phyloP scores from a whole-genome alignment of 805 yeast species.

The Barnettozyma vustinii region DNA sequence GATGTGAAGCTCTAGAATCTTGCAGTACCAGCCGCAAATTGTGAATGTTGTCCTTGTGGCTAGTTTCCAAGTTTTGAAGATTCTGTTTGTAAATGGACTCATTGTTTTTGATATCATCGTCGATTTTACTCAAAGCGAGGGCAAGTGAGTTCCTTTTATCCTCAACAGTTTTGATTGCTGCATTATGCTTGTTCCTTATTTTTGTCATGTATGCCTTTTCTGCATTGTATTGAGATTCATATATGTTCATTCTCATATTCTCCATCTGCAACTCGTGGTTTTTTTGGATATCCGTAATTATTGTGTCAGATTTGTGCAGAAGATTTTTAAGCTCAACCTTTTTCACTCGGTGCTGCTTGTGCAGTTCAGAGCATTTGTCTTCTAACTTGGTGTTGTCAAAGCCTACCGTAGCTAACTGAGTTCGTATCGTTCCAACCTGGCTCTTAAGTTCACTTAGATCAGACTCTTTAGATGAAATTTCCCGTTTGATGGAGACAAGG shows the following conservation, averaged over 20 bases:
- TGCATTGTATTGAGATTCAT: neutral
- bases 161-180: slow-evolving; percentile 4
- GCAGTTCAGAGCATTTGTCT: slow-evolving; percentile 16
- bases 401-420: slow-evolving; percentile 34
- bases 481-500: neutral
- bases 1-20: slow-evolving; percentile 1
- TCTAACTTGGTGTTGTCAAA: slow-evolving; percentile 30
- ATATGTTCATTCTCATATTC: slow-evolving; percentile 24
- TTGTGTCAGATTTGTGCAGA: slow-evolving; percentile 22
- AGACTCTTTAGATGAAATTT: slow-evolving; percentile 11
- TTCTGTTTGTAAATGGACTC: neutral
- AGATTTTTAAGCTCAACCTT: slow-evolving; percentile 28
- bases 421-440: slow-evolving; percentile 28
- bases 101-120: neutral
- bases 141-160: neutral
- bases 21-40: neutral
- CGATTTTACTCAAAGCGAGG: neutral
- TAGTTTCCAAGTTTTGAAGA: neutral
- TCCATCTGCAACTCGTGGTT: slow-evolving; percentile 30
- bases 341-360: slow-evolving; percentile 25
- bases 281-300: slow-evolving; percentile 17
- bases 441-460: slow-evolving; percentile 20
- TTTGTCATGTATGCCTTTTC: slow-evolving; percentile 15
- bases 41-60: neutral
- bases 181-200: slow-evolving; percentile 6